These are phyloP conservation scores for Pseudocercospora eumusae DNA, from an alignment of 2,329 filamentous ascomycete species.

Conservation along the genomic window DNA sequence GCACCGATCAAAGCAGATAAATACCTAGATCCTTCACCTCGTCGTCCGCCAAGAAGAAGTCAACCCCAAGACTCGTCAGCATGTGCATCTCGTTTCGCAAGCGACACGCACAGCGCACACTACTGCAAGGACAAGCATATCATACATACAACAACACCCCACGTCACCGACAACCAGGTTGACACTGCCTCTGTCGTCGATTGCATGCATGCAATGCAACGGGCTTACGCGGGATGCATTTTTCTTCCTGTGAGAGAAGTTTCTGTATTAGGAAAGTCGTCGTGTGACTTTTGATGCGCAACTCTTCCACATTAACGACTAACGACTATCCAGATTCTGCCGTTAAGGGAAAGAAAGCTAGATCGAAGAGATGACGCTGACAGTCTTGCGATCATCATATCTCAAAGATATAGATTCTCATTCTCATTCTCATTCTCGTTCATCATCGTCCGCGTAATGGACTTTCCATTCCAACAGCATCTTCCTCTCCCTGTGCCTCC, in stretches of 20 bases:
- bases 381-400: not conserved
- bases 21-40: not conserved
- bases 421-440: not conserved
- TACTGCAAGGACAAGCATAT: not conserved
- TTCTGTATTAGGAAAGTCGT: not conserved
- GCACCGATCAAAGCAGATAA: not conserved
- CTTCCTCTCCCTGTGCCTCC: constrained; percentile 2
- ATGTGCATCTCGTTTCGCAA: too few species aligned
- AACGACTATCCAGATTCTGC: not conserved
- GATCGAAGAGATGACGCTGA: not conserved
- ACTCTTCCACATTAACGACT: too few species aligned
- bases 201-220: not conserved
- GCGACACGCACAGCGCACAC: too few species aligned
- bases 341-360: not conserved
- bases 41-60: not conserved
- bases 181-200: not conserved
- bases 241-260: not conserved
- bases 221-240: not conserved
- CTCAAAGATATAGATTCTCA: not conserved
- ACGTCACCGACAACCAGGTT: not conserved
- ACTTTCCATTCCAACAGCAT: constrained; percentile 16
- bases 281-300: not conserved
- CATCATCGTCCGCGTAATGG: constrained; percentile 18
- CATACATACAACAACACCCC: too few species aligned
- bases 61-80: not conserved